Conservation (phyloP, 2,329 filamentous ascomycete species). For the Colletotrichum sp. region DNA sequence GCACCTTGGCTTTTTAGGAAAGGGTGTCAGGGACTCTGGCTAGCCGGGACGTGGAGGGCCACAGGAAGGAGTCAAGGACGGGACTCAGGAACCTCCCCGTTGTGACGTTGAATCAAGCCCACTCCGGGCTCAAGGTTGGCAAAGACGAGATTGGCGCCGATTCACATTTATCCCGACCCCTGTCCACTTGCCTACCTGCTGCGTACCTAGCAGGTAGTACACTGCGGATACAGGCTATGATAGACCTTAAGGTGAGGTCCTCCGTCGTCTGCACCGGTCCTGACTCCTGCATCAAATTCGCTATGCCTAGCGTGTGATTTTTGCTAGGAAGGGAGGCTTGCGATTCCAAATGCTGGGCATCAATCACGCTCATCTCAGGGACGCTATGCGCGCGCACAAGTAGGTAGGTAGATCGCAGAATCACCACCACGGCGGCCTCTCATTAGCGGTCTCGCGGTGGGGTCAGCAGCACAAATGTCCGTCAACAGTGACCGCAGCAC, state of each 20-base stretch:
- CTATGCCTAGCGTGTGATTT: not conserved
- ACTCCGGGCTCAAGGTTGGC: constrained; percentile 5
- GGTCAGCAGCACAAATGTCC: constrained; percentile 9
- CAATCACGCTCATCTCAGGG: not conserved
- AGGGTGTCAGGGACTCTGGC: not conserved
- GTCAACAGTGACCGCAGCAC: constrained; percentile 1
- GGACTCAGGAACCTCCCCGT: not conserved
- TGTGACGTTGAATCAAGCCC: constrained; percentile 23
- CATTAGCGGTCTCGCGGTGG: not conserved
- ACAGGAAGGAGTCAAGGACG: not conserved
- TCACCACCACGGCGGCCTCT: not conserved
- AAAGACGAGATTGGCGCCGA: constrained; percentile 20
- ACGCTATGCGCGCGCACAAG: not conserved
- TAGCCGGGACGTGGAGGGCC: not conserved
- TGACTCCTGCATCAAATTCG: not conserved
- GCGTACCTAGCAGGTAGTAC: not conserved
- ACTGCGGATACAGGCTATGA: not conserved
- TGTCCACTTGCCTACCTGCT: not conserved
- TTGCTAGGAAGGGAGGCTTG: not conserved
- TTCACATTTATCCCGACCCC: constrained; percentile 12
- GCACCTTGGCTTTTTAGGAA: not conserved
- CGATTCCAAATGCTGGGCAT: not conserved
- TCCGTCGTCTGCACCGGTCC: not conserved
- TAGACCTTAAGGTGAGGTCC: not conserved
- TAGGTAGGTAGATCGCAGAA: not conserved